Conservation (phyloP, 2,329 filamentous ascomycete genomes). For the Paraphoma sp. region DNA sequence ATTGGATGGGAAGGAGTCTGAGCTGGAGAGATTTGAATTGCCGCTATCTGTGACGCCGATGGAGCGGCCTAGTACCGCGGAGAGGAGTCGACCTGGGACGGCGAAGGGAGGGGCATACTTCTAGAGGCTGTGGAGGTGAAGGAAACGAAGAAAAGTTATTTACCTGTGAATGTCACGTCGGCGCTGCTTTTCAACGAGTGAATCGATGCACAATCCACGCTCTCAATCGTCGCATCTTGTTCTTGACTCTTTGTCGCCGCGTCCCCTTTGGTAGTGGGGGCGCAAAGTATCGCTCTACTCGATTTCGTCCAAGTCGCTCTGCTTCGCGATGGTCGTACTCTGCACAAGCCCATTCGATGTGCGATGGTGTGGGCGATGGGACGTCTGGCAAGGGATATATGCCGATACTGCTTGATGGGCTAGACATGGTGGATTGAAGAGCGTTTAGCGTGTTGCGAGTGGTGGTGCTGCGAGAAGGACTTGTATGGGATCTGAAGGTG, state of each 20-base stretch:
- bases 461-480: neutral
- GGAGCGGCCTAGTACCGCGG: neutral
- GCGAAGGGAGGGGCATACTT: too few relatives aligned
- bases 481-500: neutral
- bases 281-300: neutral
- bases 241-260: neutral
- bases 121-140: too few relatives aligned
- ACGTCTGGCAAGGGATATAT: neutral
- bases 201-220: neutral
- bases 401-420: neutral
- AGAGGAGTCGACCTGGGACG: neutral
- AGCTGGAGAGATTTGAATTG: constrained; percentile 21
- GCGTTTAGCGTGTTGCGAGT: neutral
- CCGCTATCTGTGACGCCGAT: constrained; percentile 11
- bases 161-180: too few relatives aligned
- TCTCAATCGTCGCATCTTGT: neutral
- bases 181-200: neutral
- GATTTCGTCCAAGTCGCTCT: neutral
- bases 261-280: neutral
- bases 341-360: neutral
- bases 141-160: too few relatives aligned
- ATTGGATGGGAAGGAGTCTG: constrained; percentile 21
- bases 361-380: neutral
- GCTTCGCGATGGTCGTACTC: neutral
- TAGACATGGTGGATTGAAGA: neutral